Percentiles rank a stretch among this genome's conserved stretches.
phyloP scores from a whole-genome alignment of 257 asterid species.

The Ilex aquifolium region DNA sequence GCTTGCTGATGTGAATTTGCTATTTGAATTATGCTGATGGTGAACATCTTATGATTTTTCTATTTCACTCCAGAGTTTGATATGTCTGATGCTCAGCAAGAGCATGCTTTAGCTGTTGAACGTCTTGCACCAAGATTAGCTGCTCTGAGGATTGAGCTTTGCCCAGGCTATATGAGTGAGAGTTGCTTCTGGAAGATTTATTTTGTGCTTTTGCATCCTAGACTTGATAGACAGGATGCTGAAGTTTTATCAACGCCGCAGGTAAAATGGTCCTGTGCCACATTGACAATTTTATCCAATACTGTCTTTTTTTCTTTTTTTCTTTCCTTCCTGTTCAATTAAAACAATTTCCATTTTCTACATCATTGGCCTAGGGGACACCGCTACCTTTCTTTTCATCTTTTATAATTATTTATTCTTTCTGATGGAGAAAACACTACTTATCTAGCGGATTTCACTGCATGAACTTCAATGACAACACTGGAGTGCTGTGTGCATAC shows the following conservation, averaged over 20 bases:
- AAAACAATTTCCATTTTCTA: too few species aligned
- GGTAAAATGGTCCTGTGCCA: slow-evolving; percentile 28
- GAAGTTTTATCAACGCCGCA: slow-evolving; percentile 69
- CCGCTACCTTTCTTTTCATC: too few species aligned
- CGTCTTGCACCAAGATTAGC: slow-evolving; percentile 72
- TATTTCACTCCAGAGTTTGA: slow-evolving; percentile 45
- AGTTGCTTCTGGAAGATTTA: slow-evolving; percentile 86
- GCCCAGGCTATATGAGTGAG: slow-evolving; percentile 87
- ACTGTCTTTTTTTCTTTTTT: neutral
- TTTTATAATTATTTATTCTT: too few species aligned
- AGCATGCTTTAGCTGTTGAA: slow-evolving; percentile 87
- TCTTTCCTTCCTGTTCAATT: too few species aligned
- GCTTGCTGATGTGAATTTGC: neutral
- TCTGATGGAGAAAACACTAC: too few species aligned
- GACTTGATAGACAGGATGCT: slow-evolving; percentile 56
- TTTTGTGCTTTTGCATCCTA: slow-evolving; percentile 84
- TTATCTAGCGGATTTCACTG: too few species aligned
- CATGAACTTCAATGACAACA: too few species aligned
- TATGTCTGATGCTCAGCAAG: slow-evolving; percentile 87
- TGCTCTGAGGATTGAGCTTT: slow-evolving; percentile 78
- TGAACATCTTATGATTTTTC: slow-evolving; percentile 8
- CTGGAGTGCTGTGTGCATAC: too few species aligned
- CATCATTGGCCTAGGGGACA: too few species aligned
- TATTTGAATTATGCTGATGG: neutral
- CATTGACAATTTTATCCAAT: neutral